Conservation (phyloP, 129 eudicot species). For the Helichrysum umbraculigerum region DNA sequence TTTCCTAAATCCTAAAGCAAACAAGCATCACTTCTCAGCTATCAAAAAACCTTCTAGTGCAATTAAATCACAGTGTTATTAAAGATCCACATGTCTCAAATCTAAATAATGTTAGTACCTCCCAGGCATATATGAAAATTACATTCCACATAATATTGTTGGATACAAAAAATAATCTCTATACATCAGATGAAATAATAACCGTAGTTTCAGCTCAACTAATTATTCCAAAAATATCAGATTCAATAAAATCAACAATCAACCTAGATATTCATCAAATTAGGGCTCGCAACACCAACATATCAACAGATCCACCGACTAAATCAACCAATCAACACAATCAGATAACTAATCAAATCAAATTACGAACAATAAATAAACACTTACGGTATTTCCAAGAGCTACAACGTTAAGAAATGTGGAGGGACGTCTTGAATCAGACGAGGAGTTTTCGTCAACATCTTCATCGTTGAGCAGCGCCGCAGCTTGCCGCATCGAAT, state of each 20-base stretch:
- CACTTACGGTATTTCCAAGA: constrained; percentile 91
- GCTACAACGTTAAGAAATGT: constrained; percentile 91
- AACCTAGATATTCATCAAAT: not conserved
- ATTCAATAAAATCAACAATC: not conserved
- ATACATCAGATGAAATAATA: not conserved
- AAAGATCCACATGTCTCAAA: not conserved
- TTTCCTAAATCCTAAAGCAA: not conserved
- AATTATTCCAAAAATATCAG: not conserved
- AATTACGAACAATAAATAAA: not conserved
- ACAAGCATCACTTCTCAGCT: not conserved
- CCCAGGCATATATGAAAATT: constrained; percentile 8
- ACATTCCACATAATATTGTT: not conserved
- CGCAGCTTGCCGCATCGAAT: constrained; percentile 97
- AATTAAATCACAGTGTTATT: not conserved
- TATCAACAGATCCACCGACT: constrained; percentile 43
- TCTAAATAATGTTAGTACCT: constrained; percentile 4
- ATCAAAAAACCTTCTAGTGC: not conserved
- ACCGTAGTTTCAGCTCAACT: not conserved
- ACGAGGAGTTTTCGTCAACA: constrained; percentile 58
- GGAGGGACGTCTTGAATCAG: constrained; percentile 64
- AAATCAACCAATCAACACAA: constrained; percentile 23
- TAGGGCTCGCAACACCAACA: constrained; percentile 18
- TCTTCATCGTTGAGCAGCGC: constrained; percentile 92
- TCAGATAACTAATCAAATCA: constrained; percentile 1
- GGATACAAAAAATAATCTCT: not conserved